Base-by-base conservation (phyloP, 2,329 filamentous ascomycete genomes). In the Nectriaceae sp. region DNA sequence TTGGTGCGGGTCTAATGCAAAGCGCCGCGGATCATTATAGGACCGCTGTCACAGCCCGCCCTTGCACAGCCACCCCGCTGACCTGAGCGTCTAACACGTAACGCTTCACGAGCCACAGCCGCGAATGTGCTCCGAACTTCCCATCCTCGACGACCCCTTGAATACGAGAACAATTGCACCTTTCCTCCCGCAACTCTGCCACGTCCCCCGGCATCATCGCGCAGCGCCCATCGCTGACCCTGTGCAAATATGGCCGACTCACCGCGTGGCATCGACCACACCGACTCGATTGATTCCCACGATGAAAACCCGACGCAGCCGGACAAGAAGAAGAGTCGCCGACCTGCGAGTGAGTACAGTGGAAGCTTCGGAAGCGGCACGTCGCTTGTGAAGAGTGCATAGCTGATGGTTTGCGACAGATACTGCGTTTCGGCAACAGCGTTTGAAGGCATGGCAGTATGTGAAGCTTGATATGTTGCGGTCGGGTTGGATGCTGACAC, bases 361-460 rank as follows among this genome's bases (percentile, higher is more conserved):
- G 41, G 42, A 46, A 39, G 38, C 39, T 48, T 40, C 48, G 36
- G 42, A 53, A 48, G 39, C 47, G 49, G 21, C 19, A n/a, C 42
- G 29, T 11, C 16, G 21, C n/a, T 16, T n/a, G 20, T 15, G 18
- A 16, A 43, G 31, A 21, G 48, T 18, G 44, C 16, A 11, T 31
- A 41, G 43, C 54, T 66, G 47, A 67, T 53, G 18, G 31, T 42
- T 38, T 18, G 42, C 47, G 31, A 52, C 65, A 96, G 90, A 97
- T 75, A 97, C 93, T 50, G 94, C 94, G 11, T 99, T 97, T 69
- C 84, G 94, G 63, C 94, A 99, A 70, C 94, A 99, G 73, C 86
- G 94, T 67, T 75, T 99, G 71, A 97, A 97, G 75, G 94, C 94
- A 76, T 99, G 94, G 94, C 94, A 99, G 88, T 95, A 78, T 73